Evolutionary conservation across 2,329 filamentous ascomycete species (phyloP).

Genomic region (Emergomyces orientalis): DNA sequence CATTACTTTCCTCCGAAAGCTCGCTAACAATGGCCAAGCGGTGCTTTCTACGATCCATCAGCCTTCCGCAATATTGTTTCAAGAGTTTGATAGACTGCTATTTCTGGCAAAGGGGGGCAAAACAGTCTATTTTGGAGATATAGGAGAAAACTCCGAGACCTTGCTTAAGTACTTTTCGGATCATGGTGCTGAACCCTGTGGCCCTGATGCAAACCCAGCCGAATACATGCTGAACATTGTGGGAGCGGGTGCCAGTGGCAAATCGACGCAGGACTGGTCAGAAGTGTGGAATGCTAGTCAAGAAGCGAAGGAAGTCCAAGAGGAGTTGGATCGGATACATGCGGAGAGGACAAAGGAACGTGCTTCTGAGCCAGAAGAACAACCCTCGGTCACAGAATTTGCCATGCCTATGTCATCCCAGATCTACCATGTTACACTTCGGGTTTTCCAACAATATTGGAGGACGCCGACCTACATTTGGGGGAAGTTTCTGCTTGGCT

Average conservation of each 20-base stretch:
- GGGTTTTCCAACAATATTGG: slow-evolving; percentile 86
- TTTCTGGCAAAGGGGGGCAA: slow-evolving; percentile 56
- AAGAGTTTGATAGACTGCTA: slow-evolving; percentile 59
- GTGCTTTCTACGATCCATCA: slow-evolving; percentile 92
- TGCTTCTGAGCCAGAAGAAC: slow-evolving; percentile 22
- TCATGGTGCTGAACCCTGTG: slow-evolving; percentile 51
- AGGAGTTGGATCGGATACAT: slow-evolving; percentile 51
- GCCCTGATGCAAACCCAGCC: slow-evolving; percentile 56
- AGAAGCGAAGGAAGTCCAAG: slow-evolving; percentile 46
- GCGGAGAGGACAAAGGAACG: slow-evolving; percentile 33
- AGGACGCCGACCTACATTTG: slow-evolving; percentile 77
- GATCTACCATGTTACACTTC: slow-evolving; percentile 54
- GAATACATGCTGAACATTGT: slow-evolving; percentile 58
- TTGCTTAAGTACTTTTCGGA: slow-evolving; percentile 55
- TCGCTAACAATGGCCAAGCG: slow-evolving; percentile 77
- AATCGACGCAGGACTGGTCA: slow-evolving; percentile 56
- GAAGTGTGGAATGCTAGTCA: slow-evolving; percentile 50
- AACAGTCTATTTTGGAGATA: slow-evolving; percentile 59
- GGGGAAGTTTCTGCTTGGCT: slow-evolving; percentile 62
- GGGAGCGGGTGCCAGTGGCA: slow-evolving; percentile 55
- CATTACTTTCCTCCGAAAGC: slow-evolving; percentile 69
- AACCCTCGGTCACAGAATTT: slow-evolving; percentile 54
- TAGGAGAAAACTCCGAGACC: slow-evolving; percentile 48
- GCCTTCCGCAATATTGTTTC: slow-evolving; percentile 81
- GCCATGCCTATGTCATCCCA: slow-evolving; percentile 63